Conservation (phyloP, 495 filamentous ascomycete species). For the Lindgomyces ingoldianus region DNA sequence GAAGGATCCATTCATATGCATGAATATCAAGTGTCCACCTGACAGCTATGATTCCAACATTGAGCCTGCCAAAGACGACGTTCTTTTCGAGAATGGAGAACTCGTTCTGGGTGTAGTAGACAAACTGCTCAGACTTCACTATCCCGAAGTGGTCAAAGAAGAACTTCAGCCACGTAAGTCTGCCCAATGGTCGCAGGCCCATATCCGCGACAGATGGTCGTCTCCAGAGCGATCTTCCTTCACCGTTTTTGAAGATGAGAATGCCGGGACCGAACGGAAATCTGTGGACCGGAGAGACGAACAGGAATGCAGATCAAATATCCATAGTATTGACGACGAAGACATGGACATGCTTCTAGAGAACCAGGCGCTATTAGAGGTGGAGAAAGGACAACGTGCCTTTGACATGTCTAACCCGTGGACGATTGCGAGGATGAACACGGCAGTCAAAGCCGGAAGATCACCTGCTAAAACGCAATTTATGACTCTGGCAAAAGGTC, state of each 20-base stretch:
- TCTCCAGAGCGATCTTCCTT: not conserved
- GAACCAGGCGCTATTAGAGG: slow-evolving; percentile 8
- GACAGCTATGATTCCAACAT: slow-evolving; percentile 85
- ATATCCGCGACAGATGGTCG: not conserved
- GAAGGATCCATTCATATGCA: slow-evolving; percentile 68
- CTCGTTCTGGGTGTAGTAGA: slow-evolving; percentile 56
- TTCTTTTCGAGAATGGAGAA: slow-evolving; percentile 69
- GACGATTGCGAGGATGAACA: slow-evolving; percentile 61
- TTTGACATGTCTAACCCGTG: slow-evolving; percentile 57
- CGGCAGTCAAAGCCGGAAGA: slow-evolving; percentile 35
- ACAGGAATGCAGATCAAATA: slow-evolving; percentile 21
- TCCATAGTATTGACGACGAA: slow-evolving; percentile 37
- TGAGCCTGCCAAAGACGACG: slow-evolving; percentile 87
- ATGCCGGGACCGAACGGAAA: not conserved
- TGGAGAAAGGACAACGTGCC: slow-evolving; percentile 27
- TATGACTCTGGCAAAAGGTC: slow-evolving; percentile 24
- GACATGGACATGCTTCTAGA: slow-evolving; percentile 26
- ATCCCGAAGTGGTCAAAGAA: slow-evolving; percentile 1
- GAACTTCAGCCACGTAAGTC: slow-evolving; percentile 1
- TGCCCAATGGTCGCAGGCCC: not conserved
- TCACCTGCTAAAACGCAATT: slow-evolving; percentile 3
- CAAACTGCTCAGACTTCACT: slow-evolving; percentile 10
- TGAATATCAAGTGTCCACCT: slow-evolving; percentile 70
- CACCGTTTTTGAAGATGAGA: slow-evolving; percentile 4
- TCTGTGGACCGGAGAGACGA: not conserved